Conservation (phyloP, 108 stramenopile genomes). For the Craspedostauros australis region DNA sequence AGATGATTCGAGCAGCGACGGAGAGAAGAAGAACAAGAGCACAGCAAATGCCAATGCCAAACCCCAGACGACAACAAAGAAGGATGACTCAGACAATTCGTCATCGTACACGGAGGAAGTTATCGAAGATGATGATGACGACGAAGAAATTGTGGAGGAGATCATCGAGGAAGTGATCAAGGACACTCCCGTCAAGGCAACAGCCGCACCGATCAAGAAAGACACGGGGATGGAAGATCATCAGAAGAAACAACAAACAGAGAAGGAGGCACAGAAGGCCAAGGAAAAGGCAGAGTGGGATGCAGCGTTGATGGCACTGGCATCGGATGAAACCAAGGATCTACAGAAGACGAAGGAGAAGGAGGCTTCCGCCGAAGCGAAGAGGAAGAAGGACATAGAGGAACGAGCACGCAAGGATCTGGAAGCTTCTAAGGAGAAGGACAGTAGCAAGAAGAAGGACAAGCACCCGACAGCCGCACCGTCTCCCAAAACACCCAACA, state of each 20-base stretch:
- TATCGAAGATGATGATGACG: too few relatives aligned
- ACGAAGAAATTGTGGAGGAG: too few relatives aligned
- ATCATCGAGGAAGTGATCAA: too few relatives aligned
- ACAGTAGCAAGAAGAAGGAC: background rate
- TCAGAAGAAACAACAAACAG: background rate
- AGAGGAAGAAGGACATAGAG: conserved; percentile 1
- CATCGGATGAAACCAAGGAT: too few relatives aligned
- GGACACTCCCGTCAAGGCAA: too few relatives aligned
- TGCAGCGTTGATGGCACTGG: conserved; percentile 8
- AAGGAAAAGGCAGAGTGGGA: conserved; percentile 7
- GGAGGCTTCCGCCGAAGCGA: conserved; percentile 1
- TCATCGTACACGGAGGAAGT: too few relatives aligned
- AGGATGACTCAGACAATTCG: too few relatives aligned
- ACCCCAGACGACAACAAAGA: background rate
- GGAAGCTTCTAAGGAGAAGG: background rate
- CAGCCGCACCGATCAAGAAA: too few relatives aligned
- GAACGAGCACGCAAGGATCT: conserved; percentile 8
- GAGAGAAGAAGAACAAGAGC: too few relatives aligned
- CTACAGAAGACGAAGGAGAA: conserved; percentile 9
- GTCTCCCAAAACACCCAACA: background rate
- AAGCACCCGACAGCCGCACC: background rate
- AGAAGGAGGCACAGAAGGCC: background rate
- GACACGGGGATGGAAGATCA: background rate
- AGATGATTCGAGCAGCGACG: too few relatives aligned
- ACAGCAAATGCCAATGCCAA: background rate